Conservation (phyloP, 2,329 filamentous ascomycete genomes). For the Daldinia sp. region DNA sequence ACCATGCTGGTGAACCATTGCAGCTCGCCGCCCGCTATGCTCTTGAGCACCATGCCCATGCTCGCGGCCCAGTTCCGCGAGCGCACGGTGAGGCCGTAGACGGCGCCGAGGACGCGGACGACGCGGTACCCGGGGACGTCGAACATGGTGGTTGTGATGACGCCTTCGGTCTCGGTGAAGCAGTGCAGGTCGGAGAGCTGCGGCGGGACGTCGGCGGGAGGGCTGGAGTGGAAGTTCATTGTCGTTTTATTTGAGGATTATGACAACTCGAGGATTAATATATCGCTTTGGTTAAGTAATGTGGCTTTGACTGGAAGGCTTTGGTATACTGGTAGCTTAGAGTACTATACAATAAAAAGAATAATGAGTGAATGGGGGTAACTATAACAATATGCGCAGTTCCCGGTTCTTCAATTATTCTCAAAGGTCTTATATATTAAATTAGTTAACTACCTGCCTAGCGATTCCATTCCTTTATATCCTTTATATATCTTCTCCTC, state of each 20-base stretch:
- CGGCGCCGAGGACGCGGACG: constrained; percentile 67
- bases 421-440: neutral
- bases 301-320: neutral
- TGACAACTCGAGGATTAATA: neutral
- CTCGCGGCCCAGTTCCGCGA: constrained; percentile 70
- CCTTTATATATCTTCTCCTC: neutral
- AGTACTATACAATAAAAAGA: neutral
- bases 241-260: neutral
- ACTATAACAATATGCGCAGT: neutral
- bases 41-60: constrained; percentile 68
- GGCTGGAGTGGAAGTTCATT: constrained; percentile 7
- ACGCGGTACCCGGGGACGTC: constrained; percentile 72
- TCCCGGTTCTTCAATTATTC: neutral
- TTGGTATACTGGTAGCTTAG: neutral
- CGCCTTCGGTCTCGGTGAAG: constrained; percentile 71
- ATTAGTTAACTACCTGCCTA: no score
- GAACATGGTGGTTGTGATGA: constrained; percentile 73
- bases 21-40: constrained; percentile 69
- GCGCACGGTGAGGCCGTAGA: constrained; percentile 68
- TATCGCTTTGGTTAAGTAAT: neutral
- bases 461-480: neutral
- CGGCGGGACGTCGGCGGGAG: constrained; percentile 54
- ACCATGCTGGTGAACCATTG: constrained; percentile 69
- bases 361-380: neutral
- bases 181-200: constrained; percentile 64